Percentiles rank a stretch among this genome's conserved stretches.
Evolutionary conservation across 495 filamentous ascomycete genomes (phyloP).

Genomic region (Gamarada debralockiae): DNA sequence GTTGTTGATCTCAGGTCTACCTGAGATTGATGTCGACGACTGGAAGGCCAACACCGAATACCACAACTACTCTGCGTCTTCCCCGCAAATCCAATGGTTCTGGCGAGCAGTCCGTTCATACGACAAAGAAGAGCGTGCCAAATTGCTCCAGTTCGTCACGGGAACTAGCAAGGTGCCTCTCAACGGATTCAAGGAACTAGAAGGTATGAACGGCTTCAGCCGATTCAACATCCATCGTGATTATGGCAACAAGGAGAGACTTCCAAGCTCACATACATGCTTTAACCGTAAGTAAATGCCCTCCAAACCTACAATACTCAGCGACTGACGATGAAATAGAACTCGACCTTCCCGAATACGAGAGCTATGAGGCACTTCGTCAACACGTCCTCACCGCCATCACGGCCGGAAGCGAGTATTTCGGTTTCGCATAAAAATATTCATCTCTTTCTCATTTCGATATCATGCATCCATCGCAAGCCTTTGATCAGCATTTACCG

Average conservation of each 20-base stretch:
- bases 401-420: conserved; percentile 94
- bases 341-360: conserved; percentile 98
- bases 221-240: conserved; percentile 99
- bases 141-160: conserved; percentile 96
- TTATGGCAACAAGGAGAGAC: conserved; percentile 94
- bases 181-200: conserved; percentile 98
- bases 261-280: conserved; percentile 96
- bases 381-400: conserved; percentile 89
- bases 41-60: conserved; percentile 99
- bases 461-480: conserved; percentile 24
- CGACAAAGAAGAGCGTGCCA: conserved; percentile 98
- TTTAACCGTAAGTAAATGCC: conserved; percentile 91
- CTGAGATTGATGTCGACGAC: conserved; percentile 96
- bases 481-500: conserved; percentile 41
- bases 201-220: conserved; percentile 98
- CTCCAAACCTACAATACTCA: background rate
- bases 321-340: conserved; percentile 49
- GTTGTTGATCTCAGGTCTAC: conserved; percentile 92
- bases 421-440: conserved; percentile 81
- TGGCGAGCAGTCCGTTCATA: conserved; percentile 97
- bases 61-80: conserved; percentile 93
- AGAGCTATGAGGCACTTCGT: conserved; percentile 87
- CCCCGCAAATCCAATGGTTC: conserved; percentile 99
- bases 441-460: conserved; percentile 13
- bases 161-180: conserved; percentile 98